These are phyloP conservation scores for Glaciozyma antarctica DNA, from an alignment of 768 basidiomycete species.

Conservation along the genomic window DNA sequence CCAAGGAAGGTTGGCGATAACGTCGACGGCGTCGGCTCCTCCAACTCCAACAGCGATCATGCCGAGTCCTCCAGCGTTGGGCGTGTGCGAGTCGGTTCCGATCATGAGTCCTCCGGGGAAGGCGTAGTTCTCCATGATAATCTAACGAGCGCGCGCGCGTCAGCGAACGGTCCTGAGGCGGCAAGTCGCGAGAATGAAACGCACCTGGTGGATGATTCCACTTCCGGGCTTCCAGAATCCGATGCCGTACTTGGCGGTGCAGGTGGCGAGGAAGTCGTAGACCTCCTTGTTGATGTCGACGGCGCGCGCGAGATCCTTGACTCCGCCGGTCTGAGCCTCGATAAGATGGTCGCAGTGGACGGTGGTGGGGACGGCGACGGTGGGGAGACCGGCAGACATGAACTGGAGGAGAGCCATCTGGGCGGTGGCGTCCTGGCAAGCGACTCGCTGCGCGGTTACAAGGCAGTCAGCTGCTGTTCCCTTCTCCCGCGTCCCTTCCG, in stretches of 20 bases:
- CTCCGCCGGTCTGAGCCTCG: slow-evolving; percentile 90
- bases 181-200: neutral
- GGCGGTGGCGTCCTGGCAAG: slow-evolving; percentile 47
- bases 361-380: slow-evolving; percentile 92
- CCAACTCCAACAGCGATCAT: slow-evolving; percentile 99
- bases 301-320: slow-evolving; percentile 84
- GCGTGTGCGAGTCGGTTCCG: slow-evolving; percentile 98
- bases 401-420: slow-evolving; percentile 99
- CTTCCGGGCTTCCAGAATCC: slow-evolving; percentile 99
- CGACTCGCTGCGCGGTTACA: slow-evolving; percentile 43
- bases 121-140: slow-evolving; percentile 98
- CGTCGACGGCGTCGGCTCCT: slow-evolving; percentile 98
- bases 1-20: slow-evolving; percentile 97
- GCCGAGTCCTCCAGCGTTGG: slow-evolving; percentile 97
- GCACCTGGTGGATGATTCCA: slow-evolving; percentile 83
- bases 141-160: slow-evolving; percentile 56
- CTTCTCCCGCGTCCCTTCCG: neutral
- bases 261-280: slow-evolving; percentile 74
- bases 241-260: slow-evolving; percentile 64
- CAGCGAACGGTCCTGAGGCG: neutral
- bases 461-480: slow-evolving; percentile 12
- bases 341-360: slow-evolving; percentile 99
- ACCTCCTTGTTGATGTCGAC: slow-evolving; percentile 94
- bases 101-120: slow-evolving; percentile 99
- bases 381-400: slow-evolving; percentile 99